Conservation (phyloP, 2,329 filamentous ascomycete species). For the Colletotrichum sublineola region DNA sequence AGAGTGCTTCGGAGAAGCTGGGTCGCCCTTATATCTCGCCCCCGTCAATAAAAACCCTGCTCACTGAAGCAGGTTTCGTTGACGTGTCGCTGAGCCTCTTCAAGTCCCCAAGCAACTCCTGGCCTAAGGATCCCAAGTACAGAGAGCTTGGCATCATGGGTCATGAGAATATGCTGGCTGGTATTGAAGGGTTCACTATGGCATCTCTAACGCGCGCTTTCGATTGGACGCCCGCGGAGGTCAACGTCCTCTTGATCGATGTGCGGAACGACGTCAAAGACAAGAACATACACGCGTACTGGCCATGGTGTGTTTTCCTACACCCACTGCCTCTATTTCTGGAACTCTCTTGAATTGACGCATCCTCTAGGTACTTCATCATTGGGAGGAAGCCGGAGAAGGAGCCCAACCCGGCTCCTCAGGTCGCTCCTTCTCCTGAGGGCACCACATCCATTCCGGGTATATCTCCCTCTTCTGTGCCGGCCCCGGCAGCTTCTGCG, state of each 20-base stretch:
- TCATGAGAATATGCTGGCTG: conserved; percentile 49
- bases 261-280: conserved; percentile 49
- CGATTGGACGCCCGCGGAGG: conserved; percentile 48
- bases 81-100: conserved; percentile 62
- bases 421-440: background rate
- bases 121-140: conserved; percentile 63
- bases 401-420: background rate
- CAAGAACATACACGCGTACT: conserved; percentile 49
- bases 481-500: background rate
- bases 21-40: conserved; percentile 47
- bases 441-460: background rate
- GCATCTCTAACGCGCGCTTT: conserved; percentile 49
- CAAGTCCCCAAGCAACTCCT: conserved; percentile 64
- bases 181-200: conserved; percentile 49
- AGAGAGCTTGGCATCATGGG: conserved; percentile 62
- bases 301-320: conserved; percentile 46
- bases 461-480: background rate
- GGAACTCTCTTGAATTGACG: background rate
- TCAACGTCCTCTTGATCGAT: conserved; percentile 49
- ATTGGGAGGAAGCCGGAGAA: background rate
- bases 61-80: conserved; percentile 66
- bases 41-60: conserved; percentile 48
- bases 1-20: conserved; percentile 48
- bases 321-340: no score
- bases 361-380: background rate